phyloP scores from a whole-genome alignment of 2,329 filamentous ascomycete genomes.

The Claviceps humidiphila region DNA sequence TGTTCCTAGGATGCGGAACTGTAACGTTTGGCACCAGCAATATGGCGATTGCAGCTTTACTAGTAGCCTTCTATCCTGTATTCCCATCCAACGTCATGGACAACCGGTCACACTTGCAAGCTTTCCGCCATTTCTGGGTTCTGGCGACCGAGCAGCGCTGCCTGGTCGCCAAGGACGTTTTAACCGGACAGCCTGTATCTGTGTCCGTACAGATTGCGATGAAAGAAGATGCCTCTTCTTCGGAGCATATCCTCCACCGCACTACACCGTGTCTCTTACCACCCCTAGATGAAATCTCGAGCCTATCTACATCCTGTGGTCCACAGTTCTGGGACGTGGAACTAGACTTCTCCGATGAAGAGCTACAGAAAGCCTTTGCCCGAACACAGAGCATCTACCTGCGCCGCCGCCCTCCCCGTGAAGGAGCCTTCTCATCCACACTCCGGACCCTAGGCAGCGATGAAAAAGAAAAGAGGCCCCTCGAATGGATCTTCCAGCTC shows the following conservation, averaged over 20 bases:
- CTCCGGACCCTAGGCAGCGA: constrained; percentile 53
- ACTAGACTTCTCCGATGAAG: constrained; percentile 57
- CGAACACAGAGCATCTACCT: constrained; percentile 63
- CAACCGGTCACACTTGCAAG: constrained; percentile 88
- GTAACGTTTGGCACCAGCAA: constrained; percentile 85
- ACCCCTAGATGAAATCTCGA: constrained; percentile 48
- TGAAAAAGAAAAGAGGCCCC: constrained; percentile 27
- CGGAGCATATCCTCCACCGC: constrained; percentile 25
- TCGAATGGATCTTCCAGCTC: constrained; percentile 65
- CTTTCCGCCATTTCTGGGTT: constrained; percentile 95
- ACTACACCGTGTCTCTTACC: constrained; percentile 49
- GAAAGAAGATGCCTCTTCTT: constrained; percentile 23
- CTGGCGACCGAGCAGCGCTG: constrained; percentile 83
- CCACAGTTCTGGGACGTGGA: constrained; percentile 69
- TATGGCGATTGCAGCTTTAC: constrained; percentile 69
- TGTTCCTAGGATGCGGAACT: constrained; percentile 88
- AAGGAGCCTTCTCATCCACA: constrained; percentile 59
- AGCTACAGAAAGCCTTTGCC: constrained; percentile 47
- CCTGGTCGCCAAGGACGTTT: constrained; percentile 73
- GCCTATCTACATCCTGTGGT: constrained; percentile 45
- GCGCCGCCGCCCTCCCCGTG: constrained; percentile 53
- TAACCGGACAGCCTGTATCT: constrained; percentile 66
- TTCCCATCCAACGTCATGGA: constrained; percentile 84
- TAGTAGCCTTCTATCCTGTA: constrained; percentile 87
- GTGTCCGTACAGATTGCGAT: constrained; percentile 57